These are phyloP conservation scores for Psophocarpus tetragonolobus DNA, from an alignment of 306 rosid species.

Conservation along the genomic window DNA sequence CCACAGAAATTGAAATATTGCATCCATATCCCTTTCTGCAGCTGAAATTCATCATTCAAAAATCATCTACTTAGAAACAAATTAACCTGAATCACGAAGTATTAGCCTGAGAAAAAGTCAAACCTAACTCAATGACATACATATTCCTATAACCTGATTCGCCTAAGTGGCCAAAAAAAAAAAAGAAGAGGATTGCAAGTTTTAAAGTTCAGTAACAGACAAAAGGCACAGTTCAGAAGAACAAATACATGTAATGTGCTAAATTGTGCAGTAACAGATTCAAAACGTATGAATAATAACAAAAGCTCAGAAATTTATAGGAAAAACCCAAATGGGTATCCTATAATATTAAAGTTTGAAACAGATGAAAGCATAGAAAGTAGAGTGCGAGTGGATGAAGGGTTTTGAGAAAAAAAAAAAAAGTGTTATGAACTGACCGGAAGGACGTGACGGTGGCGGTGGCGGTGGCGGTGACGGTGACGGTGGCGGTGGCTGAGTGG, in stretches of 20 bases:
- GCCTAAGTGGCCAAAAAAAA: background rate
- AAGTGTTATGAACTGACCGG: conserved; percentile 44
- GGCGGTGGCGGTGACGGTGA: conserved; percentile 1
- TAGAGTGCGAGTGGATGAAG: background rate
- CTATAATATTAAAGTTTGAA: background rate
- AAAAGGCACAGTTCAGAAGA: background rate
- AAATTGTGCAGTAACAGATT: background rate
- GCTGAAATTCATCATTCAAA: background rate
- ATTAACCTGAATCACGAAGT: conserved; percentile 10
- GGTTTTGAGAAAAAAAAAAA: background rate
- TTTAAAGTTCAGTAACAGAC: background rate
- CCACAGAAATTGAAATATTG: background rate
- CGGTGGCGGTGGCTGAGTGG: conserved; percentile 28
- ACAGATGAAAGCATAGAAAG: background rate
- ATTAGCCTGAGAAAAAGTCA: background rate
- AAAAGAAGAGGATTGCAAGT: background rate
- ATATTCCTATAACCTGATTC: background rate
- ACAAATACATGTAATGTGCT: background rate
- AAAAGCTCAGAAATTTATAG: background rate
- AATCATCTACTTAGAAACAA: background rate
- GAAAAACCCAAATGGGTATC: background rate
- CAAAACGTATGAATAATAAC: background rate
- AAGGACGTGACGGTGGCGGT: conserved; percentile 30
- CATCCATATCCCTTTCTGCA: background rate
- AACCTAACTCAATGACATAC: background rate